Conservation (phyloP, 305 asterid genomes). For the Fraxinus angustifolia region DNA sequence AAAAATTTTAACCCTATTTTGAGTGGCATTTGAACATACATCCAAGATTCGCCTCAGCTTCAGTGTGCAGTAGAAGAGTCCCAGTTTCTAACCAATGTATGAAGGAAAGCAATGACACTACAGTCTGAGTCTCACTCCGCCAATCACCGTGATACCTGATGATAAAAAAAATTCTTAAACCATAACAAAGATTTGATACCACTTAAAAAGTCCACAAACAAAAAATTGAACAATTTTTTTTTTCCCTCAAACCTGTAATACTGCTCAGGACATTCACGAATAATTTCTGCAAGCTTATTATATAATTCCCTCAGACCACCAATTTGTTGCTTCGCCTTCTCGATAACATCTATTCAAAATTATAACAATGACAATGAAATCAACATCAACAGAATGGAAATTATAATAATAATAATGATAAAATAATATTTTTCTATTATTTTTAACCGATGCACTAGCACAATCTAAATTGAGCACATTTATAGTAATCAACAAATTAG, state of each 20-base stretch:
- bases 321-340: conserved; percentile 65
- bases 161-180: background rate
- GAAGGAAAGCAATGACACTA: conserved; percentile 71
- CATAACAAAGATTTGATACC: background rate
- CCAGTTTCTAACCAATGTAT: conserved; percentile 85
- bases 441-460: background rate
- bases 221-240: background rate
- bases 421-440: background rate
- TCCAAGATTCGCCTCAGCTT: conserved; percentile 84
- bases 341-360: conserved; percentile 58
- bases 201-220: conserved; percentile 13
- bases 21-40: conserved; percentile 47
- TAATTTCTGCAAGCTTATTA: conserved; percentile 59
- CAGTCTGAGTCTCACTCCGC: conserved; percentile 77
- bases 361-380: conserved; percentile 16
- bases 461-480: background rate
- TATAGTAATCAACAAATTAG: background rate
- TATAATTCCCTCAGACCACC: conserved; percentile 47
- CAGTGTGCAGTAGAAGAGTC: conserved; percentile 66
- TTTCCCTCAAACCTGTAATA: conserved; percentile 59
- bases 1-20: background rate
- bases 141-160: conserved; percentile 81
- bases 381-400: background rate
- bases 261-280: conserved; percentile 71
- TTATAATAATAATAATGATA: background rate